Percentiles rank a stretch among this genome's conserved stretches.
These are phyloP conservation scores for Esteya vermicola DNA, from an alignment of 2,329 filamentous ascomycete species.

Conservation along the genomic window DNA sequence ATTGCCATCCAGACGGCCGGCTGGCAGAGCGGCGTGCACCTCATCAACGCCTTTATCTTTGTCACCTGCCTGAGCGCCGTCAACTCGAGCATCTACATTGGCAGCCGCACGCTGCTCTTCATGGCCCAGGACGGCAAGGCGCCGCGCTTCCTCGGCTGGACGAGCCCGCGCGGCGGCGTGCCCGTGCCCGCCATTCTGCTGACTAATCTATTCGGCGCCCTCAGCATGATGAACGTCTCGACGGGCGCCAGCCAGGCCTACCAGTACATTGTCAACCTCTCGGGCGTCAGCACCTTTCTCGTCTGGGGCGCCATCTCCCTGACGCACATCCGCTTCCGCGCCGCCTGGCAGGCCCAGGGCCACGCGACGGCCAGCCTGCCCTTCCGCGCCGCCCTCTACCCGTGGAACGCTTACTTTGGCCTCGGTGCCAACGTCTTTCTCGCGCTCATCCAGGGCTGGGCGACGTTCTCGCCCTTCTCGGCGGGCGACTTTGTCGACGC, in stretches of 20 bases:
- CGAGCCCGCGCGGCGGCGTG: conserved; percentile 48
- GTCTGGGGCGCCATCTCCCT: conserved; percentile 59
- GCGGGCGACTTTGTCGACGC: conserved; percentile 47
- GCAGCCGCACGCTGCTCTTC: conserved; percentile 58
- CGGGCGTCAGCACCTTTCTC: conserved; percentile 55
- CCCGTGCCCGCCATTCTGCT: conserved; percentile 48
- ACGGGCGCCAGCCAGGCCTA: conserved; percentile 54
- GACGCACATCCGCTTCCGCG: conserved; percentile 57
- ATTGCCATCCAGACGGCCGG: conserved; percentile 61
- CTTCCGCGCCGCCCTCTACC: conserved; percentile 39
- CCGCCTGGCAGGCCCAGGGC: conserved; percentile 46
- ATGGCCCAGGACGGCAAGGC: conserved; percentile 64
- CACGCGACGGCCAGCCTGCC: conserved; percentile 38
- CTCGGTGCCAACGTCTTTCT: conserved; percentile 43
- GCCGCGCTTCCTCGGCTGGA: conserved; percentile 53
- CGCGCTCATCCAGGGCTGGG: conserved; percentile 47
- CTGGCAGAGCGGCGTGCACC: conserved; percentile 57
- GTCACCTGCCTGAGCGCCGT: conserved; percentile 57
- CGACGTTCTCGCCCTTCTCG: conserved; percentile 41
- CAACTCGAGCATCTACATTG: conserved; percentile 67
- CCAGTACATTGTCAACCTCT: conserved; percentile 54
- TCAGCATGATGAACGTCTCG: conserved; percentile 64
- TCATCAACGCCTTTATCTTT: conserved; percentile 68
- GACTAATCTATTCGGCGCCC: conserved; percentile 54
- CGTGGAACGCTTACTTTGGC: conserved; percentile 45